Evolutionary conservation across 345 rosid species (phyloP).

Genomic region (Populus simonii): DNA sequence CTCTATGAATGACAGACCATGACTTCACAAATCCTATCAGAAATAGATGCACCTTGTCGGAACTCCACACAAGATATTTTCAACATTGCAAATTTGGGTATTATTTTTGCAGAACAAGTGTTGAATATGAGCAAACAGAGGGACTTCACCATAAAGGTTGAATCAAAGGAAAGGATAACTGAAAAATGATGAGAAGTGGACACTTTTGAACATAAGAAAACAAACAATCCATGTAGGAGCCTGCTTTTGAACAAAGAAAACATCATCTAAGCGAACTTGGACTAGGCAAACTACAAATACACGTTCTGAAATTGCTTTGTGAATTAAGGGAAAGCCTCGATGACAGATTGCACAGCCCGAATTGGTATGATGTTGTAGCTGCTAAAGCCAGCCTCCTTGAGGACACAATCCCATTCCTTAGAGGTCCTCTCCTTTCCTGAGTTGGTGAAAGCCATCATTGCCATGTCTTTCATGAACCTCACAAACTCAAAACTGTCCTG

Average conservation of each 20-base stretch:
- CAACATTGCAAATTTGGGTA: background rate
- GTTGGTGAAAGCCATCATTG: conserved; percentile 65
- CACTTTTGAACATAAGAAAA: background rate
- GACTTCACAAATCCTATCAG: background rate
- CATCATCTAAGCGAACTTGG: background rate
- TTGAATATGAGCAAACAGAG: background rate
- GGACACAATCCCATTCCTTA: conserved; percentile 61
- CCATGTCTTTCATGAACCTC: conserved; percentile 65
- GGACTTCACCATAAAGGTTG: too few species aligned
- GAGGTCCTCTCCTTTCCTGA: conserved; percentile 62
- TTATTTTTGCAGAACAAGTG: background rate
- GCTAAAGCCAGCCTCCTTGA: conserved; percentile 53
- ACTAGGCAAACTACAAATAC: background rate
- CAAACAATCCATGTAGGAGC: background rate
- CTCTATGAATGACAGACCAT: background rate
- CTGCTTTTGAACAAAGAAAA: background rate
- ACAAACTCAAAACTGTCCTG: conserved; percentile 36
- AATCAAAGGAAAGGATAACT: too few species aligned
- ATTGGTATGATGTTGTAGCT: conserved; percentile 38
- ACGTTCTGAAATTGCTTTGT: too few species aligned
- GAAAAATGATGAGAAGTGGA: background rate
- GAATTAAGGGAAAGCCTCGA: conserved; percentile 46
- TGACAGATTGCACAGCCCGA: conserved; percentile 40
- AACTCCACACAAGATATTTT: background rate
- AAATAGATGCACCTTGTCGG: background rate